These are phyloP conservation scores for Colletotrichum coccodes DNA, from an alignment of 2,329 filamentous ascomycete species.

Conservation along the genomic window DNA sequence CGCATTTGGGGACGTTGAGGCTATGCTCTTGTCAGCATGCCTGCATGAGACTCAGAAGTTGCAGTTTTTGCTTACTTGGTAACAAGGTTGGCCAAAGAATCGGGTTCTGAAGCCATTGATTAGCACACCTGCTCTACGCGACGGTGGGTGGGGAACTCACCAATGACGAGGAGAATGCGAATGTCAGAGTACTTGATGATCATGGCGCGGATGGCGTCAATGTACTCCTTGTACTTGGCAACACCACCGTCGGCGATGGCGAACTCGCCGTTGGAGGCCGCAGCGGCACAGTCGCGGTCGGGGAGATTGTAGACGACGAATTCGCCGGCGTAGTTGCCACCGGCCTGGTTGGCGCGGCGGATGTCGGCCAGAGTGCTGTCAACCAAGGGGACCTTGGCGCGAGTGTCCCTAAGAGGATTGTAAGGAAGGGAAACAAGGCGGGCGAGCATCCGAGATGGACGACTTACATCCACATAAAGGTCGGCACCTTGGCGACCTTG, in stretches of 20 bases:
- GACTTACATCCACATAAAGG: constrained; percentile 62
- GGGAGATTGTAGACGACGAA: constrained; percentile 69
- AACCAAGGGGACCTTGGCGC: constrained; percentile 58
- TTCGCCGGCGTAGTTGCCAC: constrained; percentile 54
- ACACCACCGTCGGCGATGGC: constrained; percentile 60
- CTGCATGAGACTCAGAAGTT: too few species aligned
- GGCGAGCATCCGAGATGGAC: not conserved
- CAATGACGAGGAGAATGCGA: constrained; percentile 56
- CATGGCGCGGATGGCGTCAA: constrained; percentile 57
- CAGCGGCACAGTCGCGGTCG: constrained; percentile 67
- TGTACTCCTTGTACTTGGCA: constrained; percentile 65
- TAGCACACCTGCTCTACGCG: constrained; percentile 21
- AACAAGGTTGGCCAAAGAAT: constrained; percentile 68
- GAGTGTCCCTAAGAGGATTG: constrained; percentile 54
- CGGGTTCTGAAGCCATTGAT: constrained; percentile 55
- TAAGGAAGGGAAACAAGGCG: constrained; percentile 33
- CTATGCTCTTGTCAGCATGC: not conserved
- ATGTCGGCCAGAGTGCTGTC: constrained; percentile 56
- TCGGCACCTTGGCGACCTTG: constrained; percentile 61
- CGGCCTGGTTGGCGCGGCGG: constrained; percentile 47
- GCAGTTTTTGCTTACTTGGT: constrained; percentile 51
- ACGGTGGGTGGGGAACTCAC: constrained; percentile 35
- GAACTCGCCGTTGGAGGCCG: constrained; percentile 67
- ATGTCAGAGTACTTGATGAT: constrained; percentile 55
- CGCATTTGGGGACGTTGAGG: constrained; percentile 59